Evolutionary conservation across 805 yeast genomes (phyloP).

Genomic region (Priceomyces medius): DNA sequence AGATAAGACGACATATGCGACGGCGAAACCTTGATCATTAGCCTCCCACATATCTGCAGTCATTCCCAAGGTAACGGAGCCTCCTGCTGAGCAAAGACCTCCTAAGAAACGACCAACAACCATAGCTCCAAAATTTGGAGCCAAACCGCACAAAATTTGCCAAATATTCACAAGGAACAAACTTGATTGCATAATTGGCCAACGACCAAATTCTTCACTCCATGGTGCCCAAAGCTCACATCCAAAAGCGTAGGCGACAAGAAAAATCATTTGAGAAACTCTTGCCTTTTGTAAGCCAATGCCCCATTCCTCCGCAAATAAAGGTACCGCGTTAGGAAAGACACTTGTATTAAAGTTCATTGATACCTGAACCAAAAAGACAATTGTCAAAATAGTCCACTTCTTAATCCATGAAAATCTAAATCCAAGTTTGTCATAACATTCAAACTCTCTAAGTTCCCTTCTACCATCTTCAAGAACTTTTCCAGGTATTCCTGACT

Average conservation of each 20-base stretch:
- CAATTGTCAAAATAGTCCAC: conserved; percentile 36
- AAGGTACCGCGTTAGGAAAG: conserved; percentile 24
- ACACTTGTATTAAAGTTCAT: conserved; percentile 43
- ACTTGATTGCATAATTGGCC: conserved; percentile 32
- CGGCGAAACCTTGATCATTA: conserved; percentile 31
- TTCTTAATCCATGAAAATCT: conserved; percentile 28
- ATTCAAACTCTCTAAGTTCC: conserved; percentile 31
- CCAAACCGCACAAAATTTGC: conserved; percentile 31
- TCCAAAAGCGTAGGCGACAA: conserved; percentile 31
- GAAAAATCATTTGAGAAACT: conserved; percentile 28
- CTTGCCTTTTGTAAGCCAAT: conserved; percentile 23
- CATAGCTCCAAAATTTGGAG: conserved; percentile 27
- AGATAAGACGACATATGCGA: conserved; percentile 31
- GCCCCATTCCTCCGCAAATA: conserved; percentile 21
- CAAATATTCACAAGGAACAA: conserved; percentile 30
- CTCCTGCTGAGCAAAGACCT: conserved; percentile 33
- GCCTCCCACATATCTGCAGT: conserved; percentile 36
- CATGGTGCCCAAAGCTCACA: conserved; percentile 38
- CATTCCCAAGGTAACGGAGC: conserved; percentile 34
- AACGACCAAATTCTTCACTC: conserved; percentile 34
- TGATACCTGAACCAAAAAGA: conserved; percentile 38
- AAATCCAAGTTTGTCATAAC: conserved; percentile 36
- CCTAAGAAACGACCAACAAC: conserved; percentile 27
- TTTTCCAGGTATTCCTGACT: conserved; percentile 14
- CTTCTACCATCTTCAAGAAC: conserved; percentile 25